phyloP scores from a whole-genome alignment of 2,329 filamentous ascomycete species.

The Pseudocercospora vitis region DNA sequence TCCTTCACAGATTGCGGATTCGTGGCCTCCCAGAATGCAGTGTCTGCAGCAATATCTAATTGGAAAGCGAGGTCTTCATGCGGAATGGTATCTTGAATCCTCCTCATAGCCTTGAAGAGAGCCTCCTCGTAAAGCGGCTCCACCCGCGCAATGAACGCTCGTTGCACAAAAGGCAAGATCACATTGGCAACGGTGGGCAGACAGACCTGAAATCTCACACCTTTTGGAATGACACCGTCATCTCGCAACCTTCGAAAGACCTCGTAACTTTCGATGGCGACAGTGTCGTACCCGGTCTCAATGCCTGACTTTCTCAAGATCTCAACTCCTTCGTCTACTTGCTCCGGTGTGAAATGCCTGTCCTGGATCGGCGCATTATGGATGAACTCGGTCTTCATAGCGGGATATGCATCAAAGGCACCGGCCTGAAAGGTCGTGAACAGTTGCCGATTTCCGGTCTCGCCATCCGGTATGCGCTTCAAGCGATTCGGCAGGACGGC shows the following conservation, averaged over 20 bases:
- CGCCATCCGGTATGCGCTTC: slow-evolving; percentile 45
- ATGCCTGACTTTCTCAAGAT: slow-evolving; percentile 17
- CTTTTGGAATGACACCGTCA: slow-evolving; percentile 34
- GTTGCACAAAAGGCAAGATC: slow-evolving; percentile 31
- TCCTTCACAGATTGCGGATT: slow-evolving; percentile 19
- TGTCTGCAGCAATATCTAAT: slow-evolving; percentile 39
- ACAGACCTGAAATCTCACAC: slow-evolving; percentile 39
- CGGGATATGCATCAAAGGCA: slow-evolving; percentile 33
- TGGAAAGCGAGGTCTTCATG: slow-evolving; percentile 40
- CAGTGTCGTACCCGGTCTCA: slow-evolving; percentile 38
- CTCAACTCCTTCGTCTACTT: slow-evolving; percentile 29
- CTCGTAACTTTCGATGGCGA: slow-evolving; percentile 39
- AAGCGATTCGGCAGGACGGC: slow-evolving; percentile 38
- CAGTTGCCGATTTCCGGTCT: slow-evolving; percentile 39
- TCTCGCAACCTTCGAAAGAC: slow-evolving; percentile 35
- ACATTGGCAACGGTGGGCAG: slow-evolving; percentile 36
- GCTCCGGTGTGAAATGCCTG: slow-evolving; percentile 25
- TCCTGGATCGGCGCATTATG: slow-evolving; percentile 26
- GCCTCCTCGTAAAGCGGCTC: slow-evolving; percentile 40
- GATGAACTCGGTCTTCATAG: slow-evolving; percentile 28
- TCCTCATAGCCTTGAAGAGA: slow-evolving; percentile 33
- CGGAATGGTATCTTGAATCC: slow-evolving; percentile 38
- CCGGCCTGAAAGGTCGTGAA: slow-evolving; percentile 40
- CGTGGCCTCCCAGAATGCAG: slow-evolving; percentile 36
- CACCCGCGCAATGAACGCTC: slow-evolving; percentile 32